Base-by-base conservation (phyloP, 2,329 filamentous ascomycete species). In the Trichoderma sp. region DNA sequence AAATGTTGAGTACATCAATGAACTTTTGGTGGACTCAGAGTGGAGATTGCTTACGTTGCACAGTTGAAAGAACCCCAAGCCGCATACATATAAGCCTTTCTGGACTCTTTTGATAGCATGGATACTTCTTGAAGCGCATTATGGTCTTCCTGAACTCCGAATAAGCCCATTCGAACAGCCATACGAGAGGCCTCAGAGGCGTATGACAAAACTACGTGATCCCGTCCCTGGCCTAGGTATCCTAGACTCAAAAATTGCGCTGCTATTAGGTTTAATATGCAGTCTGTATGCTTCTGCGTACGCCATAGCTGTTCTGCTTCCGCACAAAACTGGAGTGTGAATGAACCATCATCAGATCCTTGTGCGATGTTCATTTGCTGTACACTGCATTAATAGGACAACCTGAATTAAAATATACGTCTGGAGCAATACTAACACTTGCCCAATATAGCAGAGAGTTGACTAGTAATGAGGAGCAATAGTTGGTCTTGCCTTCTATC, bases 321-420 rank as follows among this genome's bases (percentile, higher is more conserved):
- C 1, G 69, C 56, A 37, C 73, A 73, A 66, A 80, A 79, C 0
- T 21, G 5, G 5, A 61, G 34, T 4, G 73, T 72, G 7, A 73
- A 66, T 4, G 32, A 34, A 14, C 67, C 16, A 49, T 71, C 70
- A 0, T 74, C 72, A 3, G 37, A 30, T 10, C 72, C 43, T 13
- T 79, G 76, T 43, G 74, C 73, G 39, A 71, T 76, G 60, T 79
- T 79, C 78, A 79, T 80, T 74, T 79, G 78, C 79, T 80, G 30
- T 11, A 34, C 3, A 30, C 2, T 28, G n/a, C 64, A 24, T 61
- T 61, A 69, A 68, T 21, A n/a, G 13, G 34, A 18, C 32, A 16
- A 46, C 32, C 11, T 34, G 11, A 51, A 7, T 1, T 3, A 21
- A 16, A 8, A 7, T 3, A 24, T 0, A 1, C 10, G 13, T n/a